Conservation (phyloP, 129 eudicot species). For the Pulicaria dysenterica region DNA sequence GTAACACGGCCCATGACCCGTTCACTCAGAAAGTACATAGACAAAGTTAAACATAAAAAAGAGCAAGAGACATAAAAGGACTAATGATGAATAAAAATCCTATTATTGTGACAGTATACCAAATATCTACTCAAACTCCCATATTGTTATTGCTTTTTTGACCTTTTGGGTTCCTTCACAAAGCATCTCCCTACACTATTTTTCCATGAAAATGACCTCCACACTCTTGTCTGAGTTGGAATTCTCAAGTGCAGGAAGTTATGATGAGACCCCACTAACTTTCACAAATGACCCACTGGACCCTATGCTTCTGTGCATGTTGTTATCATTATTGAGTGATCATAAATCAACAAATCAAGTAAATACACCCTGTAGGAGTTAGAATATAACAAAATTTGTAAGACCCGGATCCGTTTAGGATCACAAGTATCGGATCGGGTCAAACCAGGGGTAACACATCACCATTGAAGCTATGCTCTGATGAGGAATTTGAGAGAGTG, state of each 20-base stretch:
- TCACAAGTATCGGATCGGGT: constrained; percentile 14
- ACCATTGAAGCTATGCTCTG: constrained; percentile 54
- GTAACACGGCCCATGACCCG: neutral
- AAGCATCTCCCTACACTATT: constrained; percentile 40
- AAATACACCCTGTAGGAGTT: constrained; percentile 28
- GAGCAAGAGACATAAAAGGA: constrained; percentile 20
- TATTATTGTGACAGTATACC: constrained; percentile 32
- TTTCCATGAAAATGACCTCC: constrained; percentile 38
- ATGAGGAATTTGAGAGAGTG: constrained; percentile 58
- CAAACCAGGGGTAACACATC: constrained; percentile 44
- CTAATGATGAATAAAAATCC: constrained; percentile 28
- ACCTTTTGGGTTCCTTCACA: constrained; percentile 47
- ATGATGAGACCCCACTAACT: constrained; percentile 35
- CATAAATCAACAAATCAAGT: constrained; percentile 40
- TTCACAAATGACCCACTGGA: constrained; percentile 33
- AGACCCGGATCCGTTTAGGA: constrained; percentile 14
- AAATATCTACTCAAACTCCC: constrained; percentile 59
- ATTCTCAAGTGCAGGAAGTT: constrained; percentile 27
- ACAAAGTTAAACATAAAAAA: constrained; percentile 11
- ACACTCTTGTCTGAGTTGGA: constrained; percentile 8
- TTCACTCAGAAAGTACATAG: neutral
- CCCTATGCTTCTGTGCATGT: constrained; percentile 26
- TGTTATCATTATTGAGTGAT: constrained; percentile 31
- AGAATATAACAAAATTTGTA: constrained; percentile 30
- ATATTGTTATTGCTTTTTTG: constrained; percentile 40